phyloP scores from a whole-genome alignment of 1,284 basidiomycete species.

The Malassezia slooffiae region DNA sequence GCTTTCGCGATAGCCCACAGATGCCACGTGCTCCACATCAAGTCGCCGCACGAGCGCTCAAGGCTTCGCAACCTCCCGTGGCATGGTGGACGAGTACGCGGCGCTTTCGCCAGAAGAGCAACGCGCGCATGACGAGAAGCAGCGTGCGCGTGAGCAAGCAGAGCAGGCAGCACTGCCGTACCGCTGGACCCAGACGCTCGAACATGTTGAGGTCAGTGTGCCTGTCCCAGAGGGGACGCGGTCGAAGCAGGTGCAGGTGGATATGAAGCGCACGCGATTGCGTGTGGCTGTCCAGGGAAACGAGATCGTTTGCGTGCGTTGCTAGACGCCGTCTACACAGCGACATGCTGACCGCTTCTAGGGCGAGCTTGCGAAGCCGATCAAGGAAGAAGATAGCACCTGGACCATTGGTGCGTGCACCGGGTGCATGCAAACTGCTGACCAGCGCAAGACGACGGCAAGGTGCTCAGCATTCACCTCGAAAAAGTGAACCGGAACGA shows the following conservation, averaged over 20 bases:
- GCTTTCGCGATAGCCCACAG: no score
- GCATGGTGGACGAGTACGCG: slow-evolving; percentile 60
- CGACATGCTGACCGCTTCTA: slow-evolving; percentile 51
- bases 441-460: slow-evolving; percentile 62
- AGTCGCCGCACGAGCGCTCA: no score
- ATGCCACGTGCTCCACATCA: no score
- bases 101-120: slow-evolving; percentile 66
- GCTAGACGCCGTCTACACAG: no score
- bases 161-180: slow-evolving; percentile 88
- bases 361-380: slow-evolving; percentile 84
- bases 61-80: no score
- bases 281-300: slow-evolving; percentile 74
- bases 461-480: slow-evolving; percentile 63
- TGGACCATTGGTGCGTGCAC: slow-evolving; percentile 70
- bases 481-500: slow-evolving; percentile 76
- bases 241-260: slow-evolving; percentile 63
- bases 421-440: neutral
- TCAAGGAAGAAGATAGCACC: slow-evolving; percentile 90
- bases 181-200: slow-evolving; percentile 78
- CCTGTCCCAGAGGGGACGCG: slow-evolving; percentile 78
- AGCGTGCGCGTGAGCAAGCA: slow-evolving; percentile 58
- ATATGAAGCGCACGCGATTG: slow-evolving; percentile 69
- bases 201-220: slow-evolving; percentile 70
- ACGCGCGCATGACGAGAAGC: slow-evolving; percentile 59
- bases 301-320: slow-evolving; percentile 52